These are phyloP conservation scores for Magnolia changhungtana DNA, from an alignment of 164 flowering plant species.

Conservation along the genomic window DNA sequence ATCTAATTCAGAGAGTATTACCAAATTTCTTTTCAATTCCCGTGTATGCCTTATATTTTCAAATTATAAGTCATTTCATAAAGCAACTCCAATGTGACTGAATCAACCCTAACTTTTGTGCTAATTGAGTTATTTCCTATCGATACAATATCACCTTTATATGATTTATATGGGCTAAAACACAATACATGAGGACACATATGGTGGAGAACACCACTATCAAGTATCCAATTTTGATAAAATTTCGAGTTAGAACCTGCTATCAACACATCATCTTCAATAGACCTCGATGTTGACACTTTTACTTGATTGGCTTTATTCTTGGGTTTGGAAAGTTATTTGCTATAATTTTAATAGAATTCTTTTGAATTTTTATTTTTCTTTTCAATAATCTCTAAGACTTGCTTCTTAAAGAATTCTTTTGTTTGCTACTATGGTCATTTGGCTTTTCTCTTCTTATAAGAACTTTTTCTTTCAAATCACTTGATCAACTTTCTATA, in stretches of 20 bases:
- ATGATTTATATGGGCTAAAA: neutral
- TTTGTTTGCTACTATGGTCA: too few species aligned
- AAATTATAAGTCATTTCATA: neutral
- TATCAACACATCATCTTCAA: neutral
- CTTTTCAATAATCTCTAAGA: too few species aligned
- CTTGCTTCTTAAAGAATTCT: too few species aligned
- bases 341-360: too few species aligned
- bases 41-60: constrained; percentile 20
- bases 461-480: too few species aligned
- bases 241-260: neutral
- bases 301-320: too few species aligned
- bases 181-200: neutral
- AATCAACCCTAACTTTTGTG: neutral
- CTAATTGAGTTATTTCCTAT: neutral
- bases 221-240: neutral
- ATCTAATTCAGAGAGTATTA: too few species aligned
- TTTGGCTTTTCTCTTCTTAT: too few species aligned
- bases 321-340: too few species aligned
- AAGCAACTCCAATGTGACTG: neutral
- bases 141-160: neutral
- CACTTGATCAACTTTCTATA: too few species aligned
- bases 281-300: neutral
- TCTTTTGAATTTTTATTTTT: too few species aligned
- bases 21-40: too few species aligned
- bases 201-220: neutral